phyloP scores from a whole-genome alignment of 371 early-diverging fungal species.

The Rhizopus sp. region DNA sequence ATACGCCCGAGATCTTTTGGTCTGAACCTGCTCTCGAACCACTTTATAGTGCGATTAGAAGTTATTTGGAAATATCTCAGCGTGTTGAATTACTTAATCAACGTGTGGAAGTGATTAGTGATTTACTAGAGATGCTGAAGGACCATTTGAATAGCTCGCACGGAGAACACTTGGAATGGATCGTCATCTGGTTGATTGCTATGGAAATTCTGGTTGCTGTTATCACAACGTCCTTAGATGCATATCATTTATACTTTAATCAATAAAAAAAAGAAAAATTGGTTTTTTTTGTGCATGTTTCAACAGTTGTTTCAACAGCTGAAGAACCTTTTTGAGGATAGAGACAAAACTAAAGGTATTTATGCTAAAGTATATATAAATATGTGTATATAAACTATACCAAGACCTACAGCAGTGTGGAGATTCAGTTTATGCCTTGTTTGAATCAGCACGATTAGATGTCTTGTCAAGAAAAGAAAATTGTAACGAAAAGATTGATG shows the following conservation, averaged over 20 bases:
- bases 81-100: slow-evolving; percentile 62
- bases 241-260: slow-evolving; percentile 47
- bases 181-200: slow-evolving; percentile 77
- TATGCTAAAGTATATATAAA: neutral
- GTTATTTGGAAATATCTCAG: slow-evolving; percentile 80
- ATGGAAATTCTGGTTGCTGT: slow-evolving; percentile 80
- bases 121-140: slow-evolving; percentile 82
- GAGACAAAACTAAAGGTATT: neutral
- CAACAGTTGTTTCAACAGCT: neutral
- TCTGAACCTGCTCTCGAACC: slow-evolving; percentile 77
- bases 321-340: neutral
- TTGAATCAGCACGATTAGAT: slow-evolving; percentile 6
- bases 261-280: slow-evolving; percentile 6
- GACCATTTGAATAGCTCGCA: slow-evolving; percentile 73
- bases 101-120: slow-evolving; percentile 60
- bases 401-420: slow-evolving; percentile 18
- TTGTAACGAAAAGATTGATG: neutral
- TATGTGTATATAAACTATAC: no score
- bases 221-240: slow-evolving; percentile 73
- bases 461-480: neutral
- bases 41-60: slow-evolving; percentile 70
- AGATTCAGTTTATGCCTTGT: slow-evolving; percentile 12
- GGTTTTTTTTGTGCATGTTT: neutral
- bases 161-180: slow-evolving; percentile 77
- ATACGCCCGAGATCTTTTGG: slow-evolving; percentile 86